Percentiles rank a stretch among this genome's conserved stretches.
Conservation (phyloP, 768 basidiomycete genomes). For the Nidula microcarpa region DNA sequence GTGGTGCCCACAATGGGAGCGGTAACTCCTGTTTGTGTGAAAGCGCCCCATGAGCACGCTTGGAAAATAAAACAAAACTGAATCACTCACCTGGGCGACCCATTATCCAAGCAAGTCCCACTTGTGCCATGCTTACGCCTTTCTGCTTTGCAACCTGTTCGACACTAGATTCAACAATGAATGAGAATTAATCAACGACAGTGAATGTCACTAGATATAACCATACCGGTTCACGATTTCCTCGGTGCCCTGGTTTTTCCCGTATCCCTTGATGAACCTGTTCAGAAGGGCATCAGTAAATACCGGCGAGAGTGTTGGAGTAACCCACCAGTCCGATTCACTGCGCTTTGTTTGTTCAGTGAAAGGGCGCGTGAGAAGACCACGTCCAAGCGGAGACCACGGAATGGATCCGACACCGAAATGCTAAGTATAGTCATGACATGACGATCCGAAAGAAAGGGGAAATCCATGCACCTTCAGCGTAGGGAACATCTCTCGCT, state of each 20-base stretch:
- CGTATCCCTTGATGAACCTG: slow-evolving; percentile 13
- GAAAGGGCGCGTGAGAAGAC: slow-evolving; percentile 45
- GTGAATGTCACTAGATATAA: background rate
- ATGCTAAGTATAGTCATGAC: slow-evolving; percentile 19
- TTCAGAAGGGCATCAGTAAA: no score
- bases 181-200: background rate
- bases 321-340: slow-evolving; percentile 20
- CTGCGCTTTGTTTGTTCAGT: slow-evolving; percentile 34
- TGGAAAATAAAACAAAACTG: background rate
- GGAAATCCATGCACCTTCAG: slow-evolving; percentile 43
- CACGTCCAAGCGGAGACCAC: slow-evolving; percentile 57
- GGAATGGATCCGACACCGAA: slow-evolving; percentile 56
- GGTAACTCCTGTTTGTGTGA: slow-evolving; percentile 28
- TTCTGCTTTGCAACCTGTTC: slow-evolving; percentile 53
- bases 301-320: no score
- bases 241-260: slow-evolving; percentile 18
- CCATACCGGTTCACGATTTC: slow-evolving; percentile 35
- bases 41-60: background rate
- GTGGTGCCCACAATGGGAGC: slow-evolving; percentile 58
- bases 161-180: slow-evolving; percentile 25
- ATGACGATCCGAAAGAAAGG: background rate
- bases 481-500: no score
- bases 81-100: slow-evolving; percentile 27
- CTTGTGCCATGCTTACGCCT: slow-evolving; percentile 53
- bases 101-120: slow-evolving; percentile 50